Percentiles rank a stretch among this genome's conserved stretches.
These are phyloP conservation scores for Begonia peltatifolia DNA, from an alignment of 306 rosid genomes.

Conservation along the genomic window DNA sequence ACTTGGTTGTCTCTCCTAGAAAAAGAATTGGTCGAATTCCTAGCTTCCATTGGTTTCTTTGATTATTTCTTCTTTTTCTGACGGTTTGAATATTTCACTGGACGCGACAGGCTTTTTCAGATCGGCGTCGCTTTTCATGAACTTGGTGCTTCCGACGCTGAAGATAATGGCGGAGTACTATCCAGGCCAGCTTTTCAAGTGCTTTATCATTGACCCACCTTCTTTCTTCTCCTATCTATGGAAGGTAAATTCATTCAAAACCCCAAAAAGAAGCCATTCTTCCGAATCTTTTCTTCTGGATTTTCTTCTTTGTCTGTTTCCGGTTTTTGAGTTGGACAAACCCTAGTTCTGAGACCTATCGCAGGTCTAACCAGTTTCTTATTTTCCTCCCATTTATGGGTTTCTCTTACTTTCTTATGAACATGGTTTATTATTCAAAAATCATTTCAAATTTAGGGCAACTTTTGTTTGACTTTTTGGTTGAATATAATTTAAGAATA, in stretches of 20 bases:
- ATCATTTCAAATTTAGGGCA: too few species aligned
- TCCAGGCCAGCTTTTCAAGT: slow-evolving; percentile 54
- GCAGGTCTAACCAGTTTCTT: too few species aligned
- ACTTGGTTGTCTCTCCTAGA: slow-evolving; percentile 13
- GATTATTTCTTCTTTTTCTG: slow-evolving; percentile 25
- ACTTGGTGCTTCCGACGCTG: slow-evolving; percentile 45
- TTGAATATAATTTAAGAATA: neutral
- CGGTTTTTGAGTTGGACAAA: too few species aligned
- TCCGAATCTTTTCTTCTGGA: too few species aligned
- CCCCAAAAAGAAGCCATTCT: too few species aligned
- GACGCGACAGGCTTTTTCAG: slow-evolving; percentile 71
- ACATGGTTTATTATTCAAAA: too few species aligned
- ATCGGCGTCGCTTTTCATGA: slow-evolving; percentile 88
- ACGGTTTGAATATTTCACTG: neutral
- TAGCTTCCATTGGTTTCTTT: slow-evolving; percentile 32
- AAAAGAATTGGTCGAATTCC: slow-evolving; percentile 27
- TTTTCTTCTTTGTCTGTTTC: too few species aligned
- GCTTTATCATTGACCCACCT: slow-evolving; percentile 89
- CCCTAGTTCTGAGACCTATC: too few species aligned
- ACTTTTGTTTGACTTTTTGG: too few species aligned
- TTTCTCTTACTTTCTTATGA: too few species aligned
- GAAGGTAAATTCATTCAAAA: slow-evolving; percentile 44
- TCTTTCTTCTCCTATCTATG: slow-evolving; percentile 73
- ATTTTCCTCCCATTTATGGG: too few species aligned
- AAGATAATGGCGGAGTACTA: slow-evolving; percentile 69